Base-by-base conservation (phyloP, 805 yeast genomes). In the Lachancea nothofagi region DNA sequence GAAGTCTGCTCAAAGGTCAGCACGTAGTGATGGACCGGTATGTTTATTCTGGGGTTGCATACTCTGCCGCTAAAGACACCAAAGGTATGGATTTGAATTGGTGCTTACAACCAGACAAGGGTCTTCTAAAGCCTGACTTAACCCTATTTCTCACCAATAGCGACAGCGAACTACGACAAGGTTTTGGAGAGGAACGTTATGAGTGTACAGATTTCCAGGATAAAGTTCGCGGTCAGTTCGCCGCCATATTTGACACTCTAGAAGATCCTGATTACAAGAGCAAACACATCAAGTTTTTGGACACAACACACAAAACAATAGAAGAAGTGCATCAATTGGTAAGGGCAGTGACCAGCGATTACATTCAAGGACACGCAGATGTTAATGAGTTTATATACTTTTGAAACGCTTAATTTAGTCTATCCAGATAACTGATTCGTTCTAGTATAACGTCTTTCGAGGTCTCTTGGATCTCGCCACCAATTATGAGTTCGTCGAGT, bases 161-260 rank as follows among this genome's bases (percentile, higher is more conserved):
- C 23, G 53, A 69, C 20, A 55, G 68, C 17, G 47, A 57, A 14
- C 37, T 17, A 13, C 69, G 97, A 40, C 78, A 77, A 8, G 95
- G 95, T 1, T 93, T 83, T 68, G 99, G 99, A 10, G 83, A 79
- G n/a, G 99, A 93, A 60, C 67, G 96, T 39, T 93, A 93, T 62
- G 99, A 93, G 59, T 73, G 71, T 20, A 58, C 61, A 4, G 78
- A 72, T 35, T 83, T 93, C 54, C 99, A 93, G 56, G 59, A 64
- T n/a, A 67, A 66, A 27, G 99, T 93, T 3, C 75, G 77, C 43
- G 30, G 52, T 7, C 67, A 78, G 45, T 93, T 89, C 55, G 64
- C 70, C 40, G 46, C 57, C 15, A 66, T 80, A 29, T 66, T 75
- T 43, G 47, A 58, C 28, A 49, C 60, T 9, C 39, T 66, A 12